Base-by-base conservation (phyloP, 73 alveolate species). In the Symbiodinium pilosum region DNA sequence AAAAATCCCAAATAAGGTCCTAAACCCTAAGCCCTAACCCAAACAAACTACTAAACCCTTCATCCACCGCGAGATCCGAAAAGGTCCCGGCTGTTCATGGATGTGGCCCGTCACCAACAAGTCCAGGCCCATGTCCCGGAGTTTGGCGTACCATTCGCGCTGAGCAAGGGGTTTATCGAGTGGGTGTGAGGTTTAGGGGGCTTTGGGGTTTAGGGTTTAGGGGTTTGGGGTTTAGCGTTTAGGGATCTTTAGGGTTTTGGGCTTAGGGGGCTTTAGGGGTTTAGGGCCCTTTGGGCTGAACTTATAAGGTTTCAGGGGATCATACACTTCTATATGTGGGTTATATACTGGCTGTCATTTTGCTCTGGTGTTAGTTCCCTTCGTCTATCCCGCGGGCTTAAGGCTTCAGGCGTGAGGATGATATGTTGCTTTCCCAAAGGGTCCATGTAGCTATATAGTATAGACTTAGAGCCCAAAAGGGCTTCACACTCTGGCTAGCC, bases 41-140 rank as follows among this genome's bases (percentile, higher is more conserved):
- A 2, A 12, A 64, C 32, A 47, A 32, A 5, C 77, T 64, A 24
- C 77, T 5, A 64, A 64, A 64, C 77, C 77, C 77, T 36, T 21
- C 3, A 54, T 0, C 71, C 71, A 54, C 38, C 24, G 7, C 32
- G 32, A 20, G 40, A 20, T 20, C 40, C 32, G 9, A 20, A 36
- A 36, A 44, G 87, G 38, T 36, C 26, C 36, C 20, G n/a, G 44
- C 95, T 88, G 95, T 87, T 88, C 95, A 36, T 88, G 95, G 71
- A 88, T 88, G 42, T 88, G 95, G 28, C 95, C 95, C 32, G 95
- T 88, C 40, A 88, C 95, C 32, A 88, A 73, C 32, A 88, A 71
- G 44, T 88, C 95, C n/a, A 88, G 38, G 44, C 95, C 95, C 34
- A 21, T 30, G 86, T 83, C 73, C 39, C 95, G 95, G 43, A 88